Evolutionary conservation across 371 early-diverging fungal genomes (phyloP).

Genomic region (Phascolomyces articulosus): DNA sequence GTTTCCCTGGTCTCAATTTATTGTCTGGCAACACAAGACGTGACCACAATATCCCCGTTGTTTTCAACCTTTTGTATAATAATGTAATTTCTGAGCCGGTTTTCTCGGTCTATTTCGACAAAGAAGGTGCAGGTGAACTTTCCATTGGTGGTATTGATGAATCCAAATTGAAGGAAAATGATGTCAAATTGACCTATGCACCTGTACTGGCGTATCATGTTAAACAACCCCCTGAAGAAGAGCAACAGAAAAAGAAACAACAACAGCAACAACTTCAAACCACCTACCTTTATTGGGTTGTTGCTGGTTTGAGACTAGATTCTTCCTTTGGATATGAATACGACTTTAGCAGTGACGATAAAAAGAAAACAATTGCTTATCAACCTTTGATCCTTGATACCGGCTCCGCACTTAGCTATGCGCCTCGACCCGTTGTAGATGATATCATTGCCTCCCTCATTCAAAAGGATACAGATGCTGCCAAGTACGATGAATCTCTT

Average conservation of each 20-base stretch:
- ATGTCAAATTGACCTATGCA: slow-evolving; percentile 45
- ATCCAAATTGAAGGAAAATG: slow-evolving; percentile 42
- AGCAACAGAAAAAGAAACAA: neutral
- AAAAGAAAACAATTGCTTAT: slow-evolving; percentile 1
- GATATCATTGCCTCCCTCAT: slow-evolving; percentile 19
- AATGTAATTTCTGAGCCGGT: slow-evolving; percentile 33
- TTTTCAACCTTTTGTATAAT: slow-evolving; percentile 24
- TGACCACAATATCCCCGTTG: slow-evolving; percentile 23
- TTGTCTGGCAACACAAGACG: slow-evolving; percentile 7
- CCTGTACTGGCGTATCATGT: slow-evolving; percentile 15
- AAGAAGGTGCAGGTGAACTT: slow-evolving; percentile 17
- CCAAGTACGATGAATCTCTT: neutral
- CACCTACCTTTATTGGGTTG: slow-evolving; percentile 34
- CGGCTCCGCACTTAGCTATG: slow-evolving; percentile 45
- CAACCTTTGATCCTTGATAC: slow-evolving; percentile 44
- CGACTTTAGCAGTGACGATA: neutral
- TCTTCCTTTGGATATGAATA: neutral
- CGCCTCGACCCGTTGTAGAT: slow-evolving; percentile 20
- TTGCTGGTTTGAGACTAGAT: slow-evolving; percentile 21
- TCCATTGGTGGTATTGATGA: slow-evolving; percentile 48
- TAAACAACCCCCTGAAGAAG: too few relatives aligned
- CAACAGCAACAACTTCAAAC: neutral
- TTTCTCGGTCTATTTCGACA: slow-evolving; percentile 36
- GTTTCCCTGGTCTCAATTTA: slow-evolving; percentile 22
- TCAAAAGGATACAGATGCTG: neutral